Conservation (phyloP, 495 filamentous ascomycete genomes). For the Barbatosphaeria neglecta region DNA sequence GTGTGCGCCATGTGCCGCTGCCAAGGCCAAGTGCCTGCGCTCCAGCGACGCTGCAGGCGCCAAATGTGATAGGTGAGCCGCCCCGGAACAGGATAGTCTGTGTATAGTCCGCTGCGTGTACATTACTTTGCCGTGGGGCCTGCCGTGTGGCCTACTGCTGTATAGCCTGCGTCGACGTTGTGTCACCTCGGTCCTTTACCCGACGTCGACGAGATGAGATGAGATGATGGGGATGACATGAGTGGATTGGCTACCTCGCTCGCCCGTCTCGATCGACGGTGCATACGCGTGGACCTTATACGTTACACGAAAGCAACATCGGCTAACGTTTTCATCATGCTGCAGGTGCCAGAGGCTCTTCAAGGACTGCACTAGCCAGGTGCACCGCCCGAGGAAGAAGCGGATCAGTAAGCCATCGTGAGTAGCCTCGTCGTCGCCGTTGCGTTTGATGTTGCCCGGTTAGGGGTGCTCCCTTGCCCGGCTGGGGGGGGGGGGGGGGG, state of each 20-base stretch:
- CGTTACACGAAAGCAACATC: conserved; percentile 5
- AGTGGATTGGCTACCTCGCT: no score
- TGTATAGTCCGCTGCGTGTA: not conserved
- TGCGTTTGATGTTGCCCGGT: no score
- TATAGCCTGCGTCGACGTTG: no score
- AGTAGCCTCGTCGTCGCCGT: conserved; percentile 5
- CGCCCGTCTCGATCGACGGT: not conserved
- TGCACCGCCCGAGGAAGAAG: conserved; percentile 23
- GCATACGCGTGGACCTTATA: not conserved
- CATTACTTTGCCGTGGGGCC: not conserved
- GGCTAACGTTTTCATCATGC: not conserved
- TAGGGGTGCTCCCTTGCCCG: no score
- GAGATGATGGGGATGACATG: no score
- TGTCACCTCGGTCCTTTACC: no score
- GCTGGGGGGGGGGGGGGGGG: no score
- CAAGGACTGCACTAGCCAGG: conserved; percentile 19
- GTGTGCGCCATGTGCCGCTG: conserved; percentile 21
- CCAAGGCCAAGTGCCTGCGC: conserved; percentile 21
- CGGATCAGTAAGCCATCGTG: conserved; percentile 22
- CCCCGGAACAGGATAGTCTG: not conserved
- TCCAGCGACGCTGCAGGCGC: conserved; percentile 4
- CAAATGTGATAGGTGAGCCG: conserved; percentile 17
- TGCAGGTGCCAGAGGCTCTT: conserved; percentile 18
- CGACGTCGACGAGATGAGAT: no score
- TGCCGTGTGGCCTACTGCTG: not conserved